Evolutionary conservation across 2,329 filamentous ascomycete species (phyloP).

Genomic region (Trichophyton verrucosum): DNA sequence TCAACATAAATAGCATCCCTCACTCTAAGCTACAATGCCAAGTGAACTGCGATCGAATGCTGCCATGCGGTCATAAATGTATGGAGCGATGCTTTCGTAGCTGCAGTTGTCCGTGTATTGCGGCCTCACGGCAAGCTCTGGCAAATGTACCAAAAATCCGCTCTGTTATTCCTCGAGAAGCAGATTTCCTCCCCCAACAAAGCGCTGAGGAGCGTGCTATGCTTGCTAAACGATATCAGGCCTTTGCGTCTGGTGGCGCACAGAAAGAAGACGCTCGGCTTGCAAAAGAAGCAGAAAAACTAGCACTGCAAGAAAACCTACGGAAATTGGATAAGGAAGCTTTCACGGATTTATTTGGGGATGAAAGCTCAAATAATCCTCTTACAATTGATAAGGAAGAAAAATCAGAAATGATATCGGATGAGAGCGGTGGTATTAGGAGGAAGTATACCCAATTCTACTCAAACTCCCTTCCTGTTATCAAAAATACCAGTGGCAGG

Average conservation of each 20-base stretch:
- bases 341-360: constrained; percentile 13
- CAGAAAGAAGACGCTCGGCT: constrained; percentile 19
- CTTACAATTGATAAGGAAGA: not conserved
- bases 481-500: not conserved
- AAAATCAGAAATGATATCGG: not conserved
- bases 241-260: constrained; percentile 23
- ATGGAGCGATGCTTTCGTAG: constrained; percentile 20
- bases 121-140: not conserved
- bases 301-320: constrained; percentile 11
- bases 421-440: constrained; percentile 2
- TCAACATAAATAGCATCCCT: constrained; percentile 23
- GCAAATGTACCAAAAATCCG: not conserved
- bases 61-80: constrained; percentile 32
- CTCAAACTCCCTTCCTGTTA: not conserved
- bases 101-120: constrained; percentile 23
- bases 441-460: constrained; percentile 8
- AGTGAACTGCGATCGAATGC: constrained; percentile 21
- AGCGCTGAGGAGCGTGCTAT: constrained; percentile 9
- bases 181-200: not conserved
- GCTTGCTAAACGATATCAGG: constrained; percentile 17
- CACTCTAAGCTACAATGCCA: constrained; percentile 29
- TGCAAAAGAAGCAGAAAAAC: constrained; percentile 9
- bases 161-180: not conserved
- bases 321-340: constrained; percentile 14
- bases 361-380: not conserved